Evolutionary conservation across 805 yeast species (phyloP).

Genomic region (Yarrowia phangngaensis): DNA sequence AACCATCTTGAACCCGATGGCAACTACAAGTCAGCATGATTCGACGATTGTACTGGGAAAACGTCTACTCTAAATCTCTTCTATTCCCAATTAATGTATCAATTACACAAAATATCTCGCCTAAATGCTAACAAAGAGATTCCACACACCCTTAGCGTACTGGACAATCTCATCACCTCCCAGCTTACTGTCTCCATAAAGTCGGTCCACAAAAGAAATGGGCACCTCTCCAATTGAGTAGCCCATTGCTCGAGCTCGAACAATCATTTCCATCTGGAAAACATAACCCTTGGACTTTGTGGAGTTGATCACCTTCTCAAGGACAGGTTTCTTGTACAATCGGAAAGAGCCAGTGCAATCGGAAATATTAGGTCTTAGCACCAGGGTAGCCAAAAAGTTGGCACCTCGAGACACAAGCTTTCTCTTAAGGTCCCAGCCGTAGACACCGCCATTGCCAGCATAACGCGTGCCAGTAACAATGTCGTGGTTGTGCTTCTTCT

Average conservation of each 20-base stretch:
- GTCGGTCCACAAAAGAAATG: conserved; percentile 70
- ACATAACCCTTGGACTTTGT: conserved; percentile 76
- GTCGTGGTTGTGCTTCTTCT: conserved; percentile 43
- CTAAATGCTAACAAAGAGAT: conserved; percentile 58
- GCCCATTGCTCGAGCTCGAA: conserved; percentile 71
- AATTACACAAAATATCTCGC: too few species aligned
- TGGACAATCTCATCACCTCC: conserved; percentile 81
- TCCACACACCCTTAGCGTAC: conserved; percentile 73
- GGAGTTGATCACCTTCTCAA: conserved; percentile 60
- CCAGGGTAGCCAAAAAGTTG: conserved; percentile 67
- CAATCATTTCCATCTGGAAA: conserved; percentile 87
- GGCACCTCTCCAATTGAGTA: conserved; percentile 75
- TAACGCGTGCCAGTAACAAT: conserved; percentile 59
- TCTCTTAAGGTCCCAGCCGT: conserved; percentile 79
- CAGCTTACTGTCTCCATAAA: conserved; percentile 72
- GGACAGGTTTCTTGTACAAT: conserved; percentile 65
- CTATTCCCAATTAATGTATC: background rate
- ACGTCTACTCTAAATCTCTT: background rate
- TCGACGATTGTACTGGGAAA: too few species aligned
- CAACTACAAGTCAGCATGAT: too few species aligned
- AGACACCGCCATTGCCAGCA: conserved; percentile 78
- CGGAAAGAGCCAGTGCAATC: conserved; percentile 77
- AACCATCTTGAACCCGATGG: too few species aligned
- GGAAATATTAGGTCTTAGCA: conserved; percentile 65
- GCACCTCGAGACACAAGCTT: conserved; percentile 77